Evolutionary conservation across 352 stramenopile genomes (phyloP).

Genomic region (Pseudoperonospora humuli): DNA sequence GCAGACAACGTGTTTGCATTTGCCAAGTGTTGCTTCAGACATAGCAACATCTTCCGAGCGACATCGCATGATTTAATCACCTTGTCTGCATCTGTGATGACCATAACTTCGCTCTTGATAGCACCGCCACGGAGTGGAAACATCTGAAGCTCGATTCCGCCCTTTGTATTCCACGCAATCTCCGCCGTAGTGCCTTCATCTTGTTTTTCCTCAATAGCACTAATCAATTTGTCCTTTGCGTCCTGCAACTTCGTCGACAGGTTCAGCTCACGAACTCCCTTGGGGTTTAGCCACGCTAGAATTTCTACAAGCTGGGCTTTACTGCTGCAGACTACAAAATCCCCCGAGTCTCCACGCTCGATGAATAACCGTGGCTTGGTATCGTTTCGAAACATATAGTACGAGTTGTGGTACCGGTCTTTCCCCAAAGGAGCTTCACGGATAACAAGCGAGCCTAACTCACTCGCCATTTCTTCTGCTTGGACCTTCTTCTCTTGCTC

Average conservation of each 20-base stretch:
- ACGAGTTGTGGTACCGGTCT: conserved; percentile 72
- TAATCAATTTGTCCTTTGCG: conserved; percentile 35
- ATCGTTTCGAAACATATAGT: conserved; percentile 74
- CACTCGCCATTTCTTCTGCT: conserved; percentile 26
- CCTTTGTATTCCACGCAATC: conserved; percentile 26
- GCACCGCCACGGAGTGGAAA: conserved; percentile 58
- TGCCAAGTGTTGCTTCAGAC: conserved; percentile 47
- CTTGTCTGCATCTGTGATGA: conserved; percentile 34
- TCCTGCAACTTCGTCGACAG: conserved; percentile 47
- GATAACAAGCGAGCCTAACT: conserved; percentile 50
- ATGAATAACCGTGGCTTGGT: conserved; percentile 54
- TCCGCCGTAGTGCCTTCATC: conserved; percentile 6
- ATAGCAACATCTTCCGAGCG: conserved; percentile 54
- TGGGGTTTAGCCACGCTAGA: conserved; percentile 67
- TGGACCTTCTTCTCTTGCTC: conserved; percentile 46
- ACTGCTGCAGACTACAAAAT: conserved; percentile 44
- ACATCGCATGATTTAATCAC: conserved; percentile 39
- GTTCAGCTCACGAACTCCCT: conserved; percentile 57
- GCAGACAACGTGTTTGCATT: conserved; percentile 41
- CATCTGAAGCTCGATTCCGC: conserved; percentile 42
- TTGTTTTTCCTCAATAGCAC: conserved; percentile 20
- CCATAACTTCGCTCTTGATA: conserved; percentile 36
- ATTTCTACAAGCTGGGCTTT: conserved; percentile 36
- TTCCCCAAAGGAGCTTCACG: conserved; percentile 57
- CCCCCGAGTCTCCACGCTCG: conserved; percentile 51